These are phyloP conservation scores for Saitoella complicata DNA, from an alignment of 805 yeast genomes.

Conservation along the genomic window DNA sequence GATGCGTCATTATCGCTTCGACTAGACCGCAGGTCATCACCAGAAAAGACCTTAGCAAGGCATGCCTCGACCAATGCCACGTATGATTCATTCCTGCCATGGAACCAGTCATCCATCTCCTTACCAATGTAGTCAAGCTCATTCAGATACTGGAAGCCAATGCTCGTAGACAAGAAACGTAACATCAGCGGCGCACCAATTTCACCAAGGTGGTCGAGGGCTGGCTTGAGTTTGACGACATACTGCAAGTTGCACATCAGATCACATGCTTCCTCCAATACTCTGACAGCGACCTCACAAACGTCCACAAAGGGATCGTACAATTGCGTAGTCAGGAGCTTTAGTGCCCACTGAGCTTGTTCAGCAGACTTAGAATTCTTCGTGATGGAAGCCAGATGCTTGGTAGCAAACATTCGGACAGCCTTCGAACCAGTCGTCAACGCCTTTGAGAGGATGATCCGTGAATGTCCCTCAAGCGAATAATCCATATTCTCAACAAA, in stretches of 20 bases:
- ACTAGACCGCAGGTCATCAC: not conserved
- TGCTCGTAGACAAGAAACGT: constrained; percentile 44
- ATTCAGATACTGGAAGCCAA: constrained; percentile 53
- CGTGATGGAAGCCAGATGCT: constrained; percentile 25
- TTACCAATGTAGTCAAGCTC: constrained; percentile 42
- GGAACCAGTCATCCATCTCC: constrained; percentile 57
- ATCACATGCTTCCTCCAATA: constrained; percentile 37
- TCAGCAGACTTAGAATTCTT: constrained; percentile 13
- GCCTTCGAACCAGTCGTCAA: constrained; percentile 37
- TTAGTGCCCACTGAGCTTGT: constrained; percentile 29
- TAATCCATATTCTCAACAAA: constrained; percentile 50
- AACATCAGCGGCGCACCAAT: constrained; percentile 42
- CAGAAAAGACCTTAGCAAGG: constrained; percentile 4
- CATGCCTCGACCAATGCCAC: constrained; percentile 14
- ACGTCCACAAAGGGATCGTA: constrained; percentile 49
- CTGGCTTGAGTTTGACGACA: constrained; percentile 40
- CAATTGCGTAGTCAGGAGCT: constrained; percentile 44
- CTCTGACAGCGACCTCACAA: constrained; percentile 38
- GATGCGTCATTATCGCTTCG: not conserved
- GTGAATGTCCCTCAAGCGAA: constrained; percentile 43
- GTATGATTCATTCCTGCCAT: constrained; percentile 15
- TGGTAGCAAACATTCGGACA: constrained; percentile 43
- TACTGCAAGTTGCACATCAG: constrained; percentile 29
- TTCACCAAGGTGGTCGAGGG: constrained; percentile 35
- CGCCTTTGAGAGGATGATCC: constrained; percentile 50